Conservation (phyloP, 2,329 filamentous ascomycete genomes). For the Sarocladium oryzae region DNA sequence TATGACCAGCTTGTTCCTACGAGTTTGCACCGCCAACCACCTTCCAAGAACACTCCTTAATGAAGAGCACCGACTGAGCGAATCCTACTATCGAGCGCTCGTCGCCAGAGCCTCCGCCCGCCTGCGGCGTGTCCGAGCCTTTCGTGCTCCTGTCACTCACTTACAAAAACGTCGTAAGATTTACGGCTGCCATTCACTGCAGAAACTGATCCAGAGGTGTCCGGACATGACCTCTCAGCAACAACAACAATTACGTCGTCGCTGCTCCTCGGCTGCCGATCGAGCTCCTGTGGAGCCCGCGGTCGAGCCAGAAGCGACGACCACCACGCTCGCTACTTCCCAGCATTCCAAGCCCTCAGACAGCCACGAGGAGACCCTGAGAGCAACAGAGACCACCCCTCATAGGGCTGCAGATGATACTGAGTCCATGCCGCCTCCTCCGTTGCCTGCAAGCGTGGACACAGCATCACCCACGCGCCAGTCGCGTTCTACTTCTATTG, state of each 20-base stretch:
- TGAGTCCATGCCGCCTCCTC: constrained; percentile 28
- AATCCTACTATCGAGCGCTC: constrained; percentile 32
- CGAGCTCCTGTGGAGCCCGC: constrained; percentile 22
- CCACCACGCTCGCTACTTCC: constrained; percentile 18
- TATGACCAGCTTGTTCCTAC: constrained; percentile 42
- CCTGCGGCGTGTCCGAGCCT: constrained; percentile 31
- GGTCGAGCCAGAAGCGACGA: constrained; percentile 14
- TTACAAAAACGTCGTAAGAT: constrained; percentile 28
- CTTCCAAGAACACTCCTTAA: constrained; percentile 38
- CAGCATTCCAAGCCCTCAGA: constrained; percentile 12
- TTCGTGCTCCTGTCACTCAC: constrained; percentile 29
- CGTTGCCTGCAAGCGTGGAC: constrained; percentile 25
- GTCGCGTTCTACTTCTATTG: constrained; percentile 45
- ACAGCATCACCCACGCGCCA: constrained; percentile 37
- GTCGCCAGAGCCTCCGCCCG: constrained; percentile 37
- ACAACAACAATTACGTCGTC: constrained; percentile 22
- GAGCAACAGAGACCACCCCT: background rate
- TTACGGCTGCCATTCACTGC: constrained; percentile 25
- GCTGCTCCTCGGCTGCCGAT: constrained; percentile 33
- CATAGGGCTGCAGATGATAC: constrained; percentile 13
- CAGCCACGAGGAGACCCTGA: background rate
- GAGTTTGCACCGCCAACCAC: constrained; percentile 40
- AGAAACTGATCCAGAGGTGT: constrained; percentile 19
- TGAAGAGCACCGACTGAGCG: constrained; percentile 36
- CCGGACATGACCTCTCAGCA: constrained; percentile 29